Conservation (phyloP, 208 protist genomes). For the Angomonas ambiguus region DNA sequence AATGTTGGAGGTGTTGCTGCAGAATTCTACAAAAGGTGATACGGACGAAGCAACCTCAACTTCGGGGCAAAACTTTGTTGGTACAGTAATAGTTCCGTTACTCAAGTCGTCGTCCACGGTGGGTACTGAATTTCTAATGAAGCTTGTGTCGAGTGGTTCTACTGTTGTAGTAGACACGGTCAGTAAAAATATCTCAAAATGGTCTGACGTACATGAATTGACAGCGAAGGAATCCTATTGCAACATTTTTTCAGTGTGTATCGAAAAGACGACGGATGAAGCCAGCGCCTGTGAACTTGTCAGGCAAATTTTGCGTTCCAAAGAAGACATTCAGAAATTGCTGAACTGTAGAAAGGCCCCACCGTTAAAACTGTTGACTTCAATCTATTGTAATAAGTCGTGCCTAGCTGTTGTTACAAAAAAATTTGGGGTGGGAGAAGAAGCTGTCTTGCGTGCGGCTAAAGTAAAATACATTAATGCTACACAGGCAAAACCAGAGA, state of each 20-base stretch:
- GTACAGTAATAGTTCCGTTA: neutral
- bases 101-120: neutral
- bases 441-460: conserved; percentile 46
- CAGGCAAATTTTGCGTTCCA: conserved; percentile 27
- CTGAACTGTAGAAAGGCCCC: conserved; percentile 46
- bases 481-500: conserved; percentile 46
- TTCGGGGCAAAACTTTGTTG: conserved; percentile 2
- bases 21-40: neutral
- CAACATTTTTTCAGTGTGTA: neutral
- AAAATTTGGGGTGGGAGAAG: conserved; percentile 29
- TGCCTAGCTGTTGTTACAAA: conserved; percentile 43
- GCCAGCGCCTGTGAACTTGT: conserved; percentile 33
- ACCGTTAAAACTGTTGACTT: conserved; percentile 49
- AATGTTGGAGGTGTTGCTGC: conserved; percentile 5
- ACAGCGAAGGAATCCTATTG: conserved; percentile 23
- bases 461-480: conserved; percentile 56
- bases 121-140: conserved; percentile 19
- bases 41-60: neutral
- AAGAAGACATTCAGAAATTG: conserved; percentile 42
- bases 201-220: conserved; percentile 43
- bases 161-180: conserved; percentile 10
- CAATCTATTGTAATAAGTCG: conserved; percentile 32
- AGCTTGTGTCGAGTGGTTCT: conserved; percentile 34
- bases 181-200: conserved; percentile 24
- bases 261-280: conserved; percentile 30